These are phyloP conservation scores for Castanospermum australe DNA, from an alignment of 306 rosid genomes.

Conservation along the genomic window DNA sequence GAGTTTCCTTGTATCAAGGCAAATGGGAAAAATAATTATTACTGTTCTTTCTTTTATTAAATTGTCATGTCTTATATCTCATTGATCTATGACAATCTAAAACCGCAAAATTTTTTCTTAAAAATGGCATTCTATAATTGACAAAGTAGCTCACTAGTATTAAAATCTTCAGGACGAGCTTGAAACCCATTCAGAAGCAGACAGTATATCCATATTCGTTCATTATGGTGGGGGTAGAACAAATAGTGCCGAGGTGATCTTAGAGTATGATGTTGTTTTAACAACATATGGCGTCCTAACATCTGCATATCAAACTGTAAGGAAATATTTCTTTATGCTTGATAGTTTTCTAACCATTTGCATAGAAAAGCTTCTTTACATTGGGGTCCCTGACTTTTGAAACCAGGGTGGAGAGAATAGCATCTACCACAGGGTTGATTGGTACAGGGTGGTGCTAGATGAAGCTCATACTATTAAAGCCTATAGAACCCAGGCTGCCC, in stretches of 20 bases:
- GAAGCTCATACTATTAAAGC: constrained; percentile 90
- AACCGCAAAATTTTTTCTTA: not conserved
- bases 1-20: not conserved
- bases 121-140: not conserved
- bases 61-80: not conserved
- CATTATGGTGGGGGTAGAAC: constrained; percentile 83
- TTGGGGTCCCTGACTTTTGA: not conserved
- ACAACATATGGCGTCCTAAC: constrained; percentile 77
- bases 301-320: constrained; percentile 60
- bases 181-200: constrained; percentile 67
- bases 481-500: constrained; percentile 57
- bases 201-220: constrained; percentile 64
- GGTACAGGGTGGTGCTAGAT: constrained; percentile 90
- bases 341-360: not conserved
- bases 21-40: not conserved
- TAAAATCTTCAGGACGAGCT: constrained; percentile 73
- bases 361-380: not conserved
- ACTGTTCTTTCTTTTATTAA: not conserved
- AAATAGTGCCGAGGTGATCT: constrained; percentile 43
- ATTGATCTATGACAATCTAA: not conserved
- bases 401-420: constrained; percentile 65
- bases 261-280: constrained; percentile 73
- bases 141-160: constrained; percentile 21
- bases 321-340: constrained; percentile 13
- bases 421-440: constrained; percentile 68